Evolutionary conservation across 1,284 basidiomycete species (phyloP).

Genomic region (Mrakiaceae sp.): DNA sequence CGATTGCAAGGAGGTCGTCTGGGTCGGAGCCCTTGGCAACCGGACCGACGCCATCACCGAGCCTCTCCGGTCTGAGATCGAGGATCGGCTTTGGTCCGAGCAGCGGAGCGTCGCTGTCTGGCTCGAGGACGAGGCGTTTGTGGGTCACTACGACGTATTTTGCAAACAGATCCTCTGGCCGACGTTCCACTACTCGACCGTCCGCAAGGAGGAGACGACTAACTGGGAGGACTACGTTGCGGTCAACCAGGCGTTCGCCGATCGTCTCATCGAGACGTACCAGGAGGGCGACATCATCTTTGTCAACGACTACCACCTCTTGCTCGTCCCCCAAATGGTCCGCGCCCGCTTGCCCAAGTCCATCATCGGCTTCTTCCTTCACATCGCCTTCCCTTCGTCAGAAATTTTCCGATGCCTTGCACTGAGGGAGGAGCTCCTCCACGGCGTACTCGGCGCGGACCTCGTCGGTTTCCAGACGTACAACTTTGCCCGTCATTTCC

Average conservation of each 20-base stretch:
- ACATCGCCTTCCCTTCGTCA: constrained; percentile 75
- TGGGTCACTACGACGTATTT: constrained; percentile 53
- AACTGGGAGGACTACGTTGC: constrained; percentile 67
- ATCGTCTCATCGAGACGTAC: constrained; percentile 56
- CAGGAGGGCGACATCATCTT: constrained; percentile 63
- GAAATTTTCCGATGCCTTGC: constrained; percentile 73
- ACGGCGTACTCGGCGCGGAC: constrained; percentile 62
- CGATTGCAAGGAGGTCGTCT: constrained; percentile 46
- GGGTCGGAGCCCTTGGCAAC: constrained; percentile 68
- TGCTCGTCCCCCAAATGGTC: constrained; percentile 67
- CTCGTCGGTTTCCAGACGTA: constrained; percentile 75
- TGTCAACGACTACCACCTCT: constrained; percentile 75
- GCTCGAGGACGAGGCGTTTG: constrained; percentile 42
- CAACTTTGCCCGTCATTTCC: constrained; percentile 33
- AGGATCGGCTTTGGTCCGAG: constrained; percentile 46
- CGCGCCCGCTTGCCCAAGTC: constrained; percentile 50
- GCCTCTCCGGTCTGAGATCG: constrained; percentile 48
- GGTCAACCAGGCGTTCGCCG: constrained; percentile 73
- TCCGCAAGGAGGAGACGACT: constrained; percentile 66
- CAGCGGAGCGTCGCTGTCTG: constrained; percentile 58
- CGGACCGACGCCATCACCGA: constrained; percentile 52
- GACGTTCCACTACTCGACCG: constrained; percentile 63
- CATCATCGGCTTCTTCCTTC: constrained; percentile 77
- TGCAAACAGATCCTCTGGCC: constrained; percentile 86
- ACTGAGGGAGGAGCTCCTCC: constrained; percentile 42